Percentiles rank a stretch among this genome's conserved stretches.
phyloP scores from a whole-genome alignment of 768 basidiomycete genomes.

The Ramaria sp. region DNA sequence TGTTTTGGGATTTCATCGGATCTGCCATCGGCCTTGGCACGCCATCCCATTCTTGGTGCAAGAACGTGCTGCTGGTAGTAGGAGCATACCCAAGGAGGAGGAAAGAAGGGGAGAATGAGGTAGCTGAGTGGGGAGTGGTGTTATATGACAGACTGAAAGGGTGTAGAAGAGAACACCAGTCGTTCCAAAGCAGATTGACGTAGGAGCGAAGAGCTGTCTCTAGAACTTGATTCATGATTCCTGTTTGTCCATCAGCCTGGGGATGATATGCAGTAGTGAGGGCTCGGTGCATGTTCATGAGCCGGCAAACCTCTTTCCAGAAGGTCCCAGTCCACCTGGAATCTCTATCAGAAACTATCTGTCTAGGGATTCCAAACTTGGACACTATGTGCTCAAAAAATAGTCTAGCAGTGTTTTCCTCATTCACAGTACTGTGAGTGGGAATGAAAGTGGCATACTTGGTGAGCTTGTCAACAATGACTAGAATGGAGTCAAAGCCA shows the following conservation, averaged over 20 bases:
- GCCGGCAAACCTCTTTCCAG: too few species aligned
- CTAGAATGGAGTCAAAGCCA: conserved; percentile 8
- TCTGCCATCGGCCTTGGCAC: too few species aligned
- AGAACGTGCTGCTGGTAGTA: neutral
- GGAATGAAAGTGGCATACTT: conserved; percentile 20
- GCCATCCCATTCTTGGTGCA: too few species aligned
- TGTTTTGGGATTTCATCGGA: too few species aligned
- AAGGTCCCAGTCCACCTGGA: too few species aligned
- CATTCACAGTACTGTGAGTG: too few species aligned
- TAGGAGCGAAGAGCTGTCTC: conserved; percentile 29
- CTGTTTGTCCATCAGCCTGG: conserved; percentile 23
- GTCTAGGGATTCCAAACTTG: too few species aligned
- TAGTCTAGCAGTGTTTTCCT: too few species aligned
- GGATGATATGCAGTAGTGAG: neutral
- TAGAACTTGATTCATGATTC: conserved; percentile 29
- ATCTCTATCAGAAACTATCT: too few species aligned
- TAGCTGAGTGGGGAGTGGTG: conserved; percentile 20
- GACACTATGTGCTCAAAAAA: too few species aligned
- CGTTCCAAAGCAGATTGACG: conserved; percentile 21
- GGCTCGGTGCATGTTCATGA: neutral
- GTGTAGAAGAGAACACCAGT: conserved; percentile 25
- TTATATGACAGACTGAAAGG: conserved; percentile 27
- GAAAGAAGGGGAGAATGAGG: conserved; percentile 22
- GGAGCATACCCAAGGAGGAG: neutral
- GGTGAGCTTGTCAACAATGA: conserved; percentile 20